Evolutionary conservation across 1,139 yeast species (phyloP).

Genomic region (Yamadazyma triangularis): DNA sequence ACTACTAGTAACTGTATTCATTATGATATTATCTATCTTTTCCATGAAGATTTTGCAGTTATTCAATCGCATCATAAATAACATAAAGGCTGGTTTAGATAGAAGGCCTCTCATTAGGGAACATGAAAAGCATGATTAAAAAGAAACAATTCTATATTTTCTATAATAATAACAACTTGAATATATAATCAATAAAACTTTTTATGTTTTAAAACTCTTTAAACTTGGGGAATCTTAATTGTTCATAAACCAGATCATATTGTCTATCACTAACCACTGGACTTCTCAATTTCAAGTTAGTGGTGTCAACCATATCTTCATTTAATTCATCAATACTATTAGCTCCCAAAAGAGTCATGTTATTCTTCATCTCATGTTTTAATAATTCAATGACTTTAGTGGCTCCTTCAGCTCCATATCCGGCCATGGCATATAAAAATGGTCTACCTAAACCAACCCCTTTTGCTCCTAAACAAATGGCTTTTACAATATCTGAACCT

Average conservation of each 20-base stretch:
- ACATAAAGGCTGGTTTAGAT: not conserved
- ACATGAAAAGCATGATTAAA: not conserved
- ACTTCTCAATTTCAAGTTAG: conserved; percentile 4
- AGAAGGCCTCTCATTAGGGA: conserved; percentile 1
- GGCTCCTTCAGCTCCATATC: conserved; percentile 19
- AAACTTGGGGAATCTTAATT: not conserved
- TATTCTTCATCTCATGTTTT: conserved; percentile 4
- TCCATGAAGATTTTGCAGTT: conserved; percentile 7
- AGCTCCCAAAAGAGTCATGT: conserved; percentile 8
- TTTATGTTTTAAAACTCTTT: not conserved
- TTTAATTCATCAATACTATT: conserved; percentile 6
- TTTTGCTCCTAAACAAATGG: conserved; percentile 46
- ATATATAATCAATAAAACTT: no score
- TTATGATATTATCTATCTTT: conserved; percentile 11
- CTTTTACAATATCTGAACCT: conserved; percentile 46
- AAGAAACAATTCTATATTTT: no score
- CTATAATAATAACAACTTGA: no score
- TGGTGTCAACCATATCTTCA: conserved; percentile 3
- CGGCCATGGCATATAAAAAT: conserved; percentile 17
- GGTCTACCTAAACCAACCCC: conserved; percentile 45
- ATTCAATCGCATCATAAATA: conserved; percentile 1
- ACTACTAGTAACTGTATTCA: conserved; percentile 25
- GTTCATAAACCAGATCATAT: not conserved
- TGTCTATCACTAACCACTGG: conserved; percentile 34
- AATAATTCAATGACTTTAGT: conserved; percentile 4